phyloP scores from a whole-genome alignment of 371 early-diverging fungal species.

The Syncephalastrum racemosum region DNA sequence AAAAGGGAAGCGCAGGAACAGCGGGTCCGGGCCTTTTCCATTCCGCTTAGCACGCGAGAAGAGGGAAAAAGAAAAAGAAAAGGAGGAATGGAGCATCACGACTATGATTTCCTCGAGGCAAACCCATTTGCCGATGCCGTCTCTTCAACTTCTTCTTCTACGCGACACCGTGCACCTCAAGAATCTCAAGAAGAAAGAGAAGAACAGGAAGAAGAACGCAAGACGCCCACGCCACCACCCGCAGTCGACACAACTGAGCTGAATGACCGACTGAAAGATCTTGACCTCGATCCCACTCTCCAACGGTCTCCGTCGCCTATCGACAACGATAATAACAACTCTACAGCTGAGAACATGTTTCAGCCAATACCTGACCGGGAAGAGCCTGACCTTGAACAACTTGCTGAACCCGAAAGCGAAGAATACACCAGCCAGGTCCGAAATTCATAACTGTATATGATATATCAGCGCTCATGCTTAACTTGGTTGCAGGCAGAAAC shows the following conservation, averaged over 20 bases:
- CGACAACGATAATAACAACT: neutral
- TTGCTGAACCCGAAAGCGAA: too few species aligned
- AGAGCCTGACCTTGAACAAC: too few species aligned
- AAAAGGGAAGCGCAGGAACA: too few species aligned
- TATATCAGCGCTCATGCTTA: neutral
- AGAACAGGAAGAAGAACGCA: conserved; percentile 4
- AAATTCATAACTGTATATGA: neutral
- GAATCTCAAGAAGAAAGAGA: neutral
- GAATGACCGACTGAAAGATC: conserved; percentile 1
- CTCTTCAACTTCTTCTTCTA: conserved; percentile 5
- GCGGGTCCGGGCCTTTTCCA: too few species aligned
- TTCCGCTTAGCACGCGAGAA: neutral
- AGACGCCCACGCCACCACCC: conserved; percentile 2
- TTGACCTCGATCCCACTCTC: neutral
- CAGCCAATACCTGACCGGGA: too few species aligned
- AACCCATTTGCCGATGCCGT: conserved; percentile 46
- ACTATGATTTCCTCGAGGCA: conserved; percentile 15
- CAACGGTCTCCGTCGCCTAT: conserved; percentile 1
- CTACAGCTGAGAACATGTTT: neutral
- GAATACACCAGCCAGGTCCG: conserved; percentile 10
- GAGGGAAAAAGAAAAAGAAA: neutral
- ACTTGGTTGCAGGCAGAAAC: conserved; percentile 25
- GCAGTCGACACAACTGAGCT: neutral
- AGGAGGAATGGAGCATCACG: conserved; percentile 2
- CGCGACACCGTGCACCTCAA: neutral